These are phyloP conservation scores for Cucurbita pepo DNA, from an alignment of 306 rosid species.

Conservation along the genomic window DNA sequence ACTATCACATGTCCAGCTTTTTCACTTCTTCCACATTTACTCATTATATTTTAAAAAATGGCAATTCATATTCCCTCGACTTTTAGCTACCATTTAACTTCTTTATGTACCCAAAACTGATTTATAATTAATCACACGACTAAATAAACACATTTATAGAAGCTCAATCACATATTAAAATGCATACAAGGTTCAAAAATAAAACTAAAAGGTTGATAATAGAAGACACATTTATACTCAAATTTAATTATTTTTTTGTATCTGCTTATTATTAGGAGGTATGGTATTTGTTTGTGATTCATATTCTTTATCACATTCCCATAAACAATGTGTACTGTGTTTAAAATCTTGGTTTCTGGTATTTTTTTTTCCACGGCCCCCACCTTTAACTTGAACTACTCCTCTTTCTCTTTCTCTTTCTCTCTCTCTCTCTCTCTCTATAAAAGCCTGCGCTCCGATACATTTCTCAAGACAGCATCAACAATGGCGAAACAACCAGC, in stretches of 20 bases:
- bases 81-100: too few species aligned
- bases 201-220: too few species aligned
- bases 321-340: too few species aligned
- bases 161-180: too few species aligned
- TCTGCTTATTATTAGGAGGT: neutral
- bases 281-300: neutral
- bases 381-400: neutral
- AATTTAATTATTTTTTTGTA: too few species aligned
- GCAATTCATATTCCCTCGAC: neutral
- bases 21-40: neutral
- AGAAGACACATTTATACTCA: too few species aligned
- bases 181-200: too few species aligned
- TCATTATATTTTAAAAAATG: neutral
- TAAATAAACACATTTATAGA: too few species aligned
- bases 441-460: neutral
- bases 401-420: neutral
- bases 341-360: too few species aligned
- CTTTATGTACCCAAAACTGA: too few species aligned
- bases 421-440: neutral
- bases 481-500: neutral
- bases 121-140: too few species aligned
- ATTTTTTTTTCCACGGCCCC: neutral
- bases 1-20: neutral
- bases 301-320: neutral
- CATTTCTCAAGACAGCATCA: neutral